Evolutionary conservation across 805 yeast genomes (phyloP), one percentile per base, ranked within the genome.

Genomic region (Groenewaldozyma salmanticensis): DNA sequence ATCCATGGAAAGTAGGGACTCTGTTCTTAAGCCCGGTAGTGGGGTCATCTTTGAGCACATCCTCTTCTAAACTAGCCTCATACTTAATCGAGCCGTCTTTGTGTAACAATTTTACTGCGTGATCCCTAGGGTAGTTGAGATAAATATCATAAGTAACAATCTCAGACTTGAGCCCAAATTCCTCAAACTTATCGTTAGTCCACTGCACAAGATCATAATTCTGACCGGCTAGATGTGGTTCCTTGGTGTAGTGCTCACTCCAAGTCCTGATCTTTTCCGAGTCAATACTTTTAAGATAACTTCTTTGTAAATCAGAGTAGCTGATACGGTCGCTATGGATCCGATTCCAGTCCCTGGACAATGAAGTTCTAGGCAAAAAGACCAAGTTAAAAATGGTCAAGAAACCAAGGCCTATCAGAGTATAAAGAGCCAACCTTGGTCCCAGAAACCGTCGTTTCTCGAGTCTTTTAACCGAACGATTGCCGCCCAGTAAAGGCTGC

Each of bases 291-390:
- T 62, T 63, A 38, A 83, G 54, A 48, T 71, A 78, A 16, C 75
- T 58, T 27, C 95, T 66, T 49, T 81, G 77, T 22, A 81, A 69
- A 47, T 87, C 96, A 6, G 76, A 70, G 42, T 69, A 70, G 2
- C 94, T 79, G 37, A 84, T 55, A 40, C 66, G 71, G 27, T 77
- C 70, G 24, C 79, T 77, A 59, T 85, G 84, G 48, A 84, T 58
- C 38, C 95, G 64, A 51, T 90, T 71, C 52, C 82, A 75, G 59
- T 88, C 96, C 48, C 95, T 65, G 38, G 81, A 75, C 16, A 85
- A 64, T 2, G 95, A 83, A 1, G 96, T 84, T 43, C 95, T 61
- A 1, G 95, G 96, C 13, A 86, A 65, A 56, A 87, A 87, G 0
- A 80, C 74, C 38, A 84, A 64, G 32, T 82, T 74, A 54, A 82